Evolutionary conservation across 352 stramenopile genomes (phyloP).

Genomic region (Peronospora belbahrii): DNA sequence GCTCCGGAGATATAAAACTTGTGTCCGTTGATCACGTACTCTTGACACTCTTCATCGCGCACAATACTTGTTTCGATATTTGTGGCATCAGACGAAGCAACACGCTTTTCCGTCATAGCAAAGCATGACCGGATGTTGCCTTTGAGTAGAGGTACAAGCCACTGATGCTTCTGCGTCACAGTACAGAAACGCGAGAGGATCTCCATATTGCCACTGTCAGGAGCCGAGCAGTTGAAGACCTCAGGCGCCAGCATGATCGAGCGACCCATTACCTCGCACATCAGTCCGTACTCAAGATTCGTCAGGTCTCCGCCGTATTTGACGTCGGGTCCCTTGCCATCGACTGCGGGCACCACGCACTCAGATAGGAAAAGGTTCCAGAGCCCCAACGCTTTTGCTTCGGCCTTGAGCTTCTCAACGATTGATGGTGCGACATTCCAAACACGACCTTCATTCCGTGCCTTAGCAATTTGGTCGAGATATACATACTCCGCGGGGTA

Average conservation of each 20-base stretch:
- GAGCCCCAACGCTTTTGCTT: slow-evolving; percentile 87
- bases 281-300: slow-evolving; percentile 92
- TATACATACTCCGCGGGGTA: slow-evolving; percentile 88
- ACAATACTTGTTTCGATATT: slow-evolving; percentile 90
- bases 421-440: slow-evolving; percentile 86
- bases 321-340: slow-evolving; percentile 32
- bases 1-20: slow-evolving; percentile 97
- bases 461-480: slow-evolving; percentile 56
- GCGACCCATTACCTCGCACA: slow-evolving; percentile 94
- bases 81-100: slow-evolving; percentile 93
- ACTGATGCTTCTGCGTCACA: slow-evolving; percentile 87
- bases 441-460: slow-evolving; percentile 36
- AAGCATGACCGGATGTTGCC: slow-evolving; percentile 92
- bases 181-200: slow-evolving; percentile 92
- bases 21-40: slow-evolving; percentile 91
- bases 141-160: slow-evolving; percentile 89
- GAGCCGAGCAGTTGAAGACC: slow-evolving; percentile 95
- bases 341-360: slow-evolving; percentile 37
- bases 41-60: slow-evolving; percentile 50
- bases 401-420: slow-evolving; percentile 85
- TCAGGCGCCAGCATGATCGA: slow-evolving; percentile 87
- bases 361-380: slow-evolving; percentile 95
- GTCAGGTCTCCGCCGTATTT: slow-evolving; percentile 71
- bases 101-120: slow-evolving; percentile 95
- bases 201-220: slow-evolving; percentile 99